These are phyloP conservation scores for Solanum hybrid DNA, from an alignment of 305 asterid species.

Conservation along the genomic window DNA sequence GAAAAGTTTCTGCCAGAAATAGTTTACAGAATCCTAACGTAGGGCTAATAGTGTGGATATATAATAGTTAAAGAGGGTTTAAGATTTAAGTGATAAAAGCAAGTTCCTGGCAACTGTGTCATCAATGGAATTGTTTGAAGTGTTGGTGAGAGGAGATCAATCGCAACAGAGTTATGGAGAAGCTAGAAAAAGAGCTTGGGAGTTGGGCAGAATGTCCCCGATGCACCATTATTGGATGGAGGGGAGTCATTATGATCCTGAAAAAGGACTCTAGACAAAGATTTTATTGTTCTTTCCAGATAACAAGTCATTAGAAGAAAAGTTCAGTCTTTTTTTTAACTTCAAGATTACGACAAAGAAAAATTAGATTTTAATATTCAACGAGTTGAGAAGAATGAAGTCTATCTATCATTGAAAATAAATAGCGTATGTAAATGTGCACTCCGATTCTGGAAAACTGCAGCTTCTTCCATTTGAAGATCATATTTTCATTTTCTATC, in stretches of 20 bases:
- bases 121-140: background rate
- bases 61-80: background rate
- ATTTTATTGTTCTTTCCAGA: background rate
- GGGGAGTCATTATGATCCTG: background rate
- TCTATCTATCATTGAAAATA: background rate
- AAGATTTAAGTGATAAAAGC: background rate
- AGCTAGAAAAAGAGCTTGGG: background rate
- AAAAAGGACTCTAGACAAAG: background rate
- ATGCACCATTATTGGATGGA: background rate
- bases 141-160: background rate
- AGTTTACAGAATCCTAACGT: background rate
- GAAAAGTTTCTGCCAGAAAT: background rate
- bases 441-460: background rate
- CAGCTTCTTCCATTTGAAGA: background rate
- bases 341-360: background rate
- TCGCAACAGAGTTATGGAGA: background rate
- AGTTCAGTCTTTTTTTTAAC: background rate
- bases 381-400: background rate
- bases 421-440: background rate
- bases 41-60: background rate
- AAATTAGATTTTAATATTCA: background rate
- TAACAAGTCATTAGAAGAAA: background rate
- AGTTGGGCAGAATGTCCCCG: background rate
- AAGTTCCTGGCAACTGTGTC: background rate
- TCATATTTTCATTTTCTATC: background rate